phyloP scores from a whole-genome alignment of 257 asterid species.

The Fraxinus americana region DNA sequence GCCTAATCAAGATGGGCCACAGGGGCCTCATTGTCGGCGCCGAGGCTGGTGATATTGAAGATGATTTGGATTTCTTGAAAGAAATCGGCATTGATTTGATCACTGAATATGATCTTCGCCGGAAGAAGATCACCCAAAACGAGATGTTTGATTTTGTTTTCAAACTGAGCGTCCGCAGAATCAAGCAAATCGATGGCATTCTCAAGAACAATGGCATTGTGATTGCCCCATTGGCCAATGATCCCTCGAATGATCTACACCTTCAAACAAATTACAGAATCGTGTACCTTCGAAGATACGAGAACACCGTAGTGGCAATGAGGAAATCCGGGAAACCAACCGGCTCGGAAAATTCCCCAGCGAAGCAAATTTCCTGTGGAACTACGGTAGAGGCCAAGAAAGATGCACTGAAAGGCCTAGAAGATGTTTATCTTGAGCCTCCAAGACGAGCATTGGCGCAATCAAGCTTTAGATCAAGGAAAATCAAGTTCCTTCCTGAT shows the following conservation, averaged over 20 bases:
- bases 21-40: conserved; percentile 53
- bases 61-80: conserved; percentile 39
- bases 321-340: conserved; percentile 4
- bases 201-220: conserved; percentile 49
- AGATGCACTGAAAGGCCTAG: conserved; percentile 44
- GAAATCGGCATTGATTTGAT: conserved; percentile 46
- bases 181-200: conserved; percentile 36
- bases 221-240: not conserved
- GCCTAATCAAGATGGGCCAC: conserved; percentile 63
- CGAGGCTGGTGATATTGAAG: conserved; percentile 22
- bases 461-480: conserved; percentile 34
- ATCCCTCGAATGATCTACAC: not conserved
- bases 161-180: conserved; percentile 30
- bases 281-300: conserved; percentile 18
- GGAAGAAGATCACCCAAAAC: conserved; percentile 26
- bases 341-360: not conserved
- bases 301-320: conserved; percentile 15
- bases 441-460: conserved; percentile 33
- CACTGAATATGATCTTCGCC: conserved; percentile 32
- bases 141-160: conserved; percentile 61
- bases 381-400: conserved; percentile 31
- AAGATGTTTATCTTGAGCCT: conserved; percentile 60
- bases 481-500: conserved; percentile 71
- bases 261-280: conserved; percentile 10
- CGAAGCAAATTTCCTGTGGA: conserved; percentile 1